Evolutionary conservation across 257 asterid genomes (phyloP), one percentile per base, ranked within the genome.

Genomic region (Datura wrightii): DNA sequence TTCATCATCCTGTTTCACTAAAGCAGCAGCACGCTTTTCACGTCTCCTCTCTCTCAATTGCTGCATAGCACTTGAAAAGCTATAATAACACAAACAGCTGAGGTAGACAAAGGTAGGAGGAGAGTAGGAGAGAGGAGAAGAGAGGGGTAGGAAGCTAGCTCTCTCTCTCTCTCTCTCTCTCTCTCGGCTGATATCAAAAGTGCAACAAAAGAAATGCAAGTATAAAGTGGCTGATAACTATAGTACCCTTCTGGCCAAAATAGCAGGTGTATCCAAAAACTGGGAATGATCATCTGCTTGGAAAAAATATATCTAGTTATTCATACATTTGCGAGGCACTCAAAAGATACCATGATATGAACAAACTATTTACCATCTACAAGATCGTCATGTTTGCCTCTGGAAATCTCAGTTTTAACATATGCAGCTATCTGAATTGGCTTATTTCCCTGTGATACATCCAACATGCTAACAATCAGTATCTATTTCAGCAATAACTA

Each of bases 1-100:
- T 78, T 97, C 99, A 63, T 93, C 98, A 70, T 97, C 99, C 87
- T 86, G 95, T 90, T 94, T 97, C 19, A 91, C 89, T 90, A 95
- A 88, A 84, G 92, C 94, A 83, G 94, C 92, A 84, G 93, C 98
- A 63, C 92, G 97, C 80, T 90, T 94, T 89, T 95, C 98, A 80
- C 91, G 94, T 80, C 93, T 90, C 87, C 87, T 91, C 87, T 89
- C 95, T 90, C 96, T 93, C 92, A 95, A 78, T 90, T 90, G 97
- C 99, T 97, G 97, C 94, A 91, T 60, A 86, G 80, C 76, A 85
- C 67, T 88, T 78, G 60, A 70, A 89, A 19, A 85, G 70, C 58
- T 54, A 72, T 78, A 74, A 59, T 19, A 76, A 31, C 15, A 76
- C 46, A 50, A 24, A 14, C 31, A 50, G 63, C 62, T 76, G 62